Percentiles rank a stretch among this genome's conserved stretches.
These are phyloP conservation scores for Alternaria longipes DNA, from an alignment of 2,329 filamentous ascomycete genomes.

Conservation along the genomic window DNA sequence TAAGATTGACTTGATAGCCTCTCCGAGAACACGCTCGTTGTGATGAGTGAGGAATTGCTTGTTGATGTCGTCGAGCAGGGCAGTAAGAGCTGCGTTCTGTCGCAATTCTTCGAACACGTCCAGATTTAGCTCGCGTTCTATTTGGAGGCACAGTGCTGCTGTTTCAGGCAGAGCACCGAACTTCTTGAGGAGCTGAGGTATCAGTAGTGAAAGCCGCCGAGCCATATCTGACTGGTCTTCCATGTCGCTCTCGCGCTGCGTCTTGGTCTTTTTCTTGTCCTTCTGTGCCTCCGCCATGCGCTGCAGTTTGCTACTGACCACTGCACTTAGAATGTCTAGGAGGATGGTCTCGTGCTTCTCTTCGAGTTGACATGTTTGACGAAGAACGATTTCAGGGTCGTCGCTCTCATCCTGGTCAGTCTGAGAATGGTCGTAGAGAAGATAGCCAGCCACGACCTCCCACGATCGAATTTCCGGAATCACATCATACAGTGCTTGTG, in stretches of 20 bases:
- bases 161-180: constrained; percentile 90
- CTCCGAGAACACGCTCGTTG: constrained; percentile 82
- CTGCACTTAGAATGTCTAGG: constrained; percentile 84
- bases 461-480: constrained; percentile 84
- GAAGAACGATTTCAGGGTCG: constrained; percentile 71
- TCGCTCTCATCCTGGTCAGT: constrained; percentile 63
- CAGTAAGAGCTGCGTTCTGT: constrained; percentile 83
- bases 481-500: constrained; percentile 84
- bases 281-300: constrained; percentile 70
- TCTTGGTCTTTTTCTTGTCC: constrained; percentile 66
- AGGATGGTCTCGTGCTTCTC: constrained; percentile 84
- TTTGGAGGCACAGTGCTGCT: constrained; percentile 81
- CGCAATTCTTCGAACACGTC: constrained; percentile 88
- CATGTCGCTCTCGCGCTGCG: constrained; percentile 66
- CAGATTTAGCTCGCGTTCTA: constrained; percentile 87
- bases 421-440: constrained; percentile 87
- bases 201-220: constrained; percentile 77
- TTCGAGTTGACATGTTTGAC: constrained; percentile 75
- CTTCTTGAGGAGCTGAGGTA: constrained; percentile 89
- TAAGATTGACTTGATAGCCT: constrained; percentile 82
- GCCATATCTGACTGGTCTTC: constrained; percentile 82
- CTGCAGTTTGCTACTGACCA: constrained; percentile 77
- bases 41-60: constrained; percentile 95
- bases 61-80: constrained; percentile 88
- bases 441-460: constrained; percentile 87